Evolutionary conservation across 2,329 filamentous ascomycete species (phyloP), one percentile per base, ranked within the genome.

Genomic region (Tolypocladium sp.): DNA sequence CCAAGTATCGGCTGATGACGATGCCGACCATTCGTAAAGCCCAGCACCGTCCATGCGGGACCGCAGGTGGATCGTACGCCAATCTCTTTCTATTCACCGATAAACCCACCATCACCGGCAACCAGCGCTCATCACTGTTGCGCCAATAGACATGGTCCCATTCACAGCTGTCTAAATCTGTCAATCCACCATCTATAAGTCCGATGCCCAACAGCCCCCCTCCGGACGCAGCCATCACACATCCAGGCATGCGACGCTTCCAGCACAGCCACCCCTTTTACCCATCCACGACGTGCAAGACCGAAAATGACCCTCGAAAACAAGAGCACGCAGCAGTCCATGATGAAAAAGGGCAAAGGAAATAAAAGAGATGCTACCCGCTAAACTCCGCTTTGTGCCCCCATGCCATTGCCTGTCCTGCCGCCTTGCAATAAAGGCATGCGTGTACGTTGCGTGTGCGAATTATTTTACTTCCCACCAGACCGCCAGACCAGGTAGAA

Each of bases 321-420:
- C 42, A 42, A 22, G n/a, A 42, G n/a, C 20, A 42, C 41, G 41
- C 41, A 22, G 15, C 15, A 20, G 17, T 37, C 52, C 52, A 54
- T 38, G 52, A 56, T 54, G 51, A 60, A 30, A 46, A 56, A 57
- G 57, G 58, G 25, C n/a, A 57, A 57, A 62, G 56, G n/a, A 58
- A 38, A 25, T 22, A 59, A 56, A 57, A 55, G 35, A 55, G 25
- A 59, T 58, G 51, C 56, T 49, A 49, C 57, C 58, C 58, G 58
- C 58, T 60, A 60, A 60, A 60, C 58, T 60, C 58, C 58, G 55
- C 58, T 57, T 55, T 57, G 49, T 60, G 30, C 10, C 30, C 52
- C 38, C 25, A 49, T 51, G 33, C 53, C 53, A 33, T 56, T 56
- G 37, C n/a, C 30, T 30, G 30, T 20, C 49, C 46, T 57, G 49